Percentiles rank a stretch among this genome's conserved stretches.
These are phyloP conservation scores for Solanum pennellii DNA, from an alignment of 257 asterid genomes.

Conservation along the genomic window DNA sequence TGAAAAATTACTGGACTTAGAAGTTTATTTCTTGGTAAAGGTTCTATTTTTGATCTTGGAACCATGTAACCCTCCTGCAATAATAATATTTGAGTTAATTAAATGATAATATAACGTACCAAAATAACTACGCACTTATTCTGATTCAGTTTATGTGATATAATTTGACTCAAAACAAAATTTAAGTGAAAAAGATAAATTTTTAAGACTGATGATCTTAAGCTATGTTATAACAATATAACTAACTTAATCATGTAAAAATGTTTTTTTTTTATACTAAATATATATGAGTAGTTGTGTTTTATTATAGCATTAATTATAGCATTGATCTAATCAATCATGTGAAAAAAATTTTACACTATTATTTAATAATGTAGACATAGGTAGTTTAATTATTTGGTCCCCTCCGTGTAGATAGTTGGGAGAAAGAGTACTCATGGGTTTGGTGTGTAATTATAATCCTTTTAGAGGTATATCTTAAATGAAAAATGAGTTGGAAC, in stretches of 20 bases:
- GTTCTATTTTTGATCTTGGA: constrained; percentile 32
- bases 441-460: not conserved
- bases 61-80: constrained; percentile 79
- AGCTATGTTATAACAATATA: not conserved
- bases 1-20: constrained; percentile 67
- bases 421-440: not conserved
- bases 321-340: not conserved
- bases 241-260: not conserved
- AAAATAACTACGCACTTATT: not conserved
- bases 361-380: not conserved
- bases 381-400: not conserved
- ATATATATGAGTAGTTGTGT: not conserved
- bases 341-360: not conserved
- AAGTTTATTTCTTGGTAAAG: constrained; percentile 60
- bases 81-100: not conserved
- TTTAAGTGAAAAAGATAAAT: not conserved
- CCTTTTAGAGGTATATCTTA: not conserved
- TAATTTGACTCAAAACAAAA: not conserved
- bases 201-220: not conserved
- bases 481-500: constrained; percentile 2
- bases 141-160: not conserved
- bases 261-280: not conserved
- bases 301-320: not conserved
- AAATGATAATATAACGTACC: no score
- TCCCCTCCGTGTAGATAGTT: not conserved